These are phyloP conservation scores for Russula abietina DNA, from an alignment of 768 basidiomycete genomes.

Conservation along the genomic window DNA sequence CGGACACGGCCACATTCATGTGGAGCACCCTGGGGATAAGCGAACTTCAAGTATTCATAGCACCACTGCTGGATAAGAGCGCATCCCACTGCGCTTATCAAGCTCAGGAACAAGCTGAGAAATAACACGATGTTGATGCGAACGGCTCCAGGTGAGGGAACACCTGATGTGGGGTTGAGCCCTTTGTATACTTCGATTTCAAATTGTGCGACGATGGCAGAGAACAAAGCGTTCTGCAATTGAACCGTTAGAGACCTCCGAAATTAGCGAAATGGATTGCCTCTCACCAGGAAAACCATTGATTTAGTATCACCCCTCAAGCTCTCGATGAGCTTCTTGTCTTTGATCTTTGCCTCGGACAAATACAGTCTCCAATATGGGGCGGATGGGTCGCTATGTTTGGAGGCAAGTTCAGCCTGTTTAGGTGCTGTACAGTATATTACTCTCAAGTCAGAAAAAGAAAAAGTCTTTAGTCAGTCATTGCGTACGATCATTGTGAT, in stretches of 20 bases:
- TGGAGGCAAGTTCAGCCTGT: too few relatives aligned
- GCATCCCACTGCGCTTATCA: conserved; percentile 16
- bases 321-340: too few relatives aligned
- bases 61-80: too few relatives aligned
- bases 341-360: too few relatives aligned
- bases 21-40: conserved; percentile 2
- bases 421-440: too few relatives aligned
- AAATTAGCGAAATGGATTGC: background rate
- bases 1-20: too few relatives aligned
- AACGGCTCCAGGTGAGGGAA: conserved; percentile 1
- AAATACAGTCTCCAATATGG: conserved; percentile 22
- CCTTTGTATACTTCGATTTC: conserved; percentile 23
- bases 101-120: conserved; percentile 16
- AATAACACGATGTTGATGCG: conserved; percentile 18
- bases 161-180: too few relatives aligned
- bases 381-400: conserved; percentile 7
- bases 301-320: conserved; percentile 18
- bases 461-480: too few relatives aligned
- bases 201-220: conserved; percentile 22
- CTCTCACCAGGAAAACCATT: conserved; percentile 22
- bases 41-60: background rate
- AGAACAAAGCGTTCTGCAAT: conserved; percentile 16
- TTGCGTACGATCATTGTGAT: too few relatives aligned
- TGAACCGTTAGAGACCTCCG: background rate
- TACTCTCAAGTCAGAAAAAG: too few relatives aligned